These are phyloP conservation scores for Verticillium dahliae DNA, from an alignment of 2,329 filamentous ascomycete species.

Conservation along the genomic window DNA sequence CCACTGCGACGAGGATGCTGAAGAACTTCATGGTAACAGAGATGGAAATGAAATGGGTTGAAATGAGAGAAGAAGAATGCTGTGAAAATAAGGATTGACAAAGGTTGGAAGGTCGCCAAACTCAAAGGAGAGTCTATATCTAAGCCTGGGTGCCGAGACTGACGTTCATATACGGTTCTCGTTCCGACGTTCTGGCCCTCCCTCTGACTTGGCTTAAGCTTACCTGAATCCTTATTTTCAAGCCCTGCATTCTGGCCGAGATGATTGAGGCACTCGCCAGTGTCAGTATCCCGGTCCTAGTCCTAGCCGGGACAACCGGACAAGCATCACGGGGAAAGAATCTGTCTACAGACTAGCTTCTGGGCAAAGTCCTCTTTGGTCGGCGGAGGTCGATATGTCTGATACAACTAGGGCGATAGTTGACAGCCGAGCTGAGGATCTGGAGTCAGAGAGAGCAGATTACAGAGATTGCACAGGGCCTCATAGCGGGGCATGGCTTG, in stretches of 20 bases:
- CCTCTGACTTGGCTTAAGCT: not conserved
- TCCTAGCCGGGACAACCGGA: not conserved
- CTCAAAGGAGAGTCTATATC: too few species aligned
- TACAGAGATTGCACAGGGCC: not conserved
- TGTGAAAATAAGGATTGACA: not conserved
- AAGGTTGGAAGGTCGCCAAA: not conserved
- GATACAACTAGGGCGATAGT: not conserved
- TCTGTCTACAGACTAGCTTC: not conserved
- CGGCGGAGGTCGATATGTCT: not conserved
- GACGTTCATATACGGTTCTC: not conserved
- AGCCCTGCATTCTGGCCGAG: not conserved
- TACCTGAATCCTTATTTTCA: not conserved
- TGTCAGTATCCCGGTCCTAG: not conserved
- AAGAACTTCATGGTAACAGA: conserved; percentile 1
- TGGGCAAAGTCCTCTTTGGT: not conserved
- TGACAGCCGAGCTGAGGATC: not conserved
- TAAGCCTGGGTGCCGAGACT: not conserved
- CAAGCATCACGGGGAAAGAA: not conserved
- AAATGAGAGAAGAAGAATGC: not conserved
- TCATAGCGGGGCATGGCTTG: not conserved
- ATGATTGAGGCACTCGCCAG: not conserved
- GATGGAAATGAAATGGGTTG: not conserved
- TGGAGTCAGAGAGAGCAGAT: not conserved
- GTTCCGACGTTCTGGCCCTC: not conserved
- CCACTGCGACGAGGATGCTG: not conserved